These are phyloP conservation scores for Blepharisma stoltei DNA, from an alignment of 73 alveolate species.

Conservation along the genomic window DNA sequence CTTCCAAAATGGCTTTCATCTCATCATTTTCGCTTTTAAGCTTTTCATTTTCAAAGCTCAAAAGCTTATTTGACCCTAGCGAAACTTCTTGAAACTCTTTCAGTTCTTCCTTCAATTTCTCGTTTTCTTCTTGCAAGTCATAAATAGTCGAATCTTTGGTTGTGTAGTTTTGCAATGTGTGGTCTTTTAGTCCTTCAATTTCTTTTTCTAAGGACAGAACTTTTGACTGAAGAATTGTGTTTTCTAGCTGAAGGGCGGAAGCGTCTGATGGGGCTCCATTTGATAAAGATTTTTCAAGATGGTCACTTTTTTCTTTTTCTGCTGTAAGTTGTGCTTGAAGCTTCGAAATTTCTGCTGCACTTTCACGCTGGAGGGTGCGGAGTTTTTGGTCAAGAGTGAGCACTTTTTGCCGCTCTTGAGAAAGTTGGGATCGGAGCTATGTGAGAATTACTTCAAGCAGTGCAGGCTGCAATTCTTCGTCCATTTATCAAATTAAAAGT, in stretches of 20 bases:
- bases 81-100: constrained; percentile 20
- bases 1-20: background rate
- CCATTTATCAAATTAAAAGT: background rate
- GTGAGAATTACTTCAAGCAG: background rate
- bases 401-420: background rate
- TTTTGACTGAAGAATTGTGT: constrained; percentile 2
- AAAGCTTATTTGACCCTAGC: background rate
- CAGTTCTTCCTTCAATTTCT: background rate
- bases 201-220: background rate
- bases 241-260: background rate
- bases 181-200: background rate
- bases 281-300: background rate
- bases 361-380: background rate
- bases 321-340: background rate
- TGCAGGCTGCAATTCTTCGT: constrained; percentile 19
- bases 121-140: background rate
- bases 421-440: constrained; percentile 19
- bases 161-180: background rate
- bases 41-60: background rate
- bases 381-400: constrained; percentile 1
- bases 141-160: background rate
- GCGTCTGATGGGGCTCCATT: background rate
- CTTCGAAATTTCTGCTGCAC: background rate
- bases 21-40: background rate
- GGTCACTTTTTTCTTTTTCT: constrained; percentile 8